Conservation (phyloP, 2,329 filamentous ascomycete genomes). For the Penicillium aurantiogriseum region DNA sequence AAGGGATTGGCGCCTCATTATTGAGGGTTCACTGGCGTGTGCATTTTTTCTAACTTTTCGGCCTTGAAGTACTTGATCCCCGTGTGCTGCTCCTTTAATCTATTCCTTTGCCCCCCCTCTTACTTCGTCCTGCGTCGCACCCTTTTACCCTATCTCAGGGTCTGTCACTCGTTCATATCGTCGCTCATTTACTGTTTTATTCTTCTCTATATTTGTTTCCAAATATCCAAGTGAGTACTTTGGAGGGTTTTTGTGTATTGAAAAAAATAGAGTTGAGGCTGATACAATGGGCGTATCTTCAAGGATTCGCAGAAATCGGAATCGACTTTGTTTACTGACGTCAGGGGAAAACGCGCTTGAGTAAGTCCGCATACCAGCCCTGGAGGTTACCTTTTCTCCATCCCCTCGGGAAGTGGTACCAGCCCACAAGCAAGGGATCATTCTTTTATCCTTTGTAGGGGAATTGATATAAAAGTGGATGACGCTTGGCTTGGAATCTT, state of each 20-base stretch:
- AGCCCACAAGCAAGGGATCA: slow-evolving; percentile 22
- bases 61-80: slow-evolving; percentile 18
- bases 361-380: slow-evolving; percentile 20
- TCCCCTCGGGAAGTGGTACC: slow-evolving; percentile 5
- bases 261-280: slow-evolving; percentile 5
- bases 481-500: slow-evolving; percentile 14
- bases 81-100: slow-evolving; percentile 9
- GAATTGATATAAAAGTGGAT: slow-evolving; percentile 14
- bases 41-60: not conserved
- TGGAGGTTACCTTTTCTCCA: not conserved
- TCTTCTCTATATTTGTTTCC: not conserved
- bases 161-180: slow-evolving; percentile 10
- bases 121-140: slow-evolving; percentile 1
- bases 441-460: slow-evolving; percentile 13
- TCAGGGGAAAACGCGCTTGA: slow-evolving; percentile 20
- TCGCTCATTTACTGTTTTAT: slow-evolving; percentile 6
- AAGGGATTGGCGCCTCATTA: slow-evolving; percentile 2
- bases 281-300: not conserved
- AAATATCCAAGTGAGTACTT: not conserved
- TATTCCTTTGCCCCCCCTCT: slow-evolving; percentile 2
- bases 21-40: not conserved
- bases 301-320: not conserved
- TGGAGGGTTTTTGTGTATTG: not conserved
- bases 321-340: slow-evolving; percentile 21
- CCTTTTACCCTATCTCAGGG: slow-evolving; percentile 14